Evolutionary conservation across 2,329 filamentous ascomycete species (phyloP), one percentile per base, ranked within the genome.

Genomic region (Lasiodiplodia gonubiensis): DNA sequence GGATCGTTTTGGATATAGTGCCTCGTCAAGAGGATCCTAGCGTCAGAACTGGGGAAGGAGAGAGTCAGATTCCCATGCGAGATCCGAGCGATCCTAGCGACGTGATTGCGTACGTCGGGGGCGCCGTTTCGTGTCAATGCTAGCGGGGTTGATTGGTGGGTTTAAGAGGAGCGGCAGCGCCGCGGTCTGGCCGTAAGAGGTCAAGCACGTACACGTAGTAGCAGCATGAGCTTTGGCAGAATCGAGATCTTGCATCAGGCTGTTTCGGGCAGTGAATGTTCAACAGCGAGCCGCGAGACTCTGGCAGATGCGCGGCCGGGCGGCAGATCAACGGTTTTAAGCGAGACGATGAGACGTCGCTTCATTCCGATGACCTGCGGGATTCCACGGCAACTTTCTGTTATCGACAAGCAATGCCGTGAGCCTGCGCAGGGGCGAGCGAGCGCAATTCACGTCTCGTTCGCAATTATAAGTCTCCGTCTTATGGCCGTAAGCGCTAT

Each of bases 221-320:
- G 53, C 53, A 57, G 23, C 53, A 33, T 39, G 51, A n/a, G 51
- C 18, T 27, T 27, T 30, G 23, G 48, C n/a, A n/a, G n/a, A n/a
- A 72, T 76, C 21, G 74, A 70, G 69, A 60, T 77, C 63, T 73
- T 74, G 70, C 72, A 74, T 68, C 71, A 71, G 60, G 71, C 77
- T 55, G 67, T 72, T 46, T 73, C 70, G 60, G 70, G 75, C 61
- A 70, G 77, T 46, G 76, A 78, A 70, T 79, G 76, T 72, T 71
- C 72, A 14, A n/a, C 7, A 12, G 5, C 51, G 8, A 55, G 37
- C 18, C n/a, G 23, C 4, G 55, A 51, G 42, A 35, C 65, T 2
- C 16, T 60, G 4, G 33, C 35, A 46, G 39, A 48, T 33, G 57
- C 23, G 11, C 57, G 42, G 46, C 46, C 21, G 57, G 14, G 11